Evolutionary conservation across 768 basidiomycete genomes (phyloP).

Genomic region (Dacryopinax primogenitus): DNA sequence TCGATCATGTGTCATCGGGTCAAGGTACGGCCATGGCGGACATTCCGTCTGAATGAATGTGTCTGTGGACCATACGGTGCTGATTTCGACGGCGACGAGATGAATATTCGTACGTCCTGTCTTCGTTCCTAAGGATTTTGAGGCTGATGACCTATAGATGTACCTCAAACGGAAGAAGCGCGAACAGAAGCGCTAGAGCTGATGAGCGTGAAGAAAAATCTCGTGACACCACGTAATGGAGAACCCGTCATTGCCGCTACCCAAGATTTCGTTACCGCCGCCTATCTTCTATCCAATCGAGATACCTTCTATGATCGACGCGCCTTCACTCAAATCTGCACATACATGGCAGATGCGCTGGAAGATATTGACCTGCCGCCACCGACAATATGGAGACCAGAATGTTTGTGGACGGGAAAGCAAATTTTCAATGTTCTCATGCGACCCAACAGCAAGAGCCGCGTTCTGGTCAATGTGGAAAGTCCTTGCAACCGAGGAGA

Average conservation of each 20-base stretch:
- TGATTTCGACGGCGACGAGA: slow-evolving; percentile 99
- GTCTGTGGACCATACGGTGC: slow-evolving; percentile 99
- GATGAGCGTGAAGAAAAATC: slow-evolving; percentile 93
- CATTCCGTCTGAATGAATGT: slow-evolving; percentile 96
- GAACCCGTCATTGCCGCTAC: slow-evolving; percentile 99
- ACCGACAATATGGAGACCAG: slow-evolving; percentile 86
- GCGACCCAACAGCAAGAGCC: slow-evolving; percentile 74
- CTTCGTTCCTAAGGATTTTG: background rate
- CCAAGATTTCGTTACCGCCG: slow-evolving; percentile 98
- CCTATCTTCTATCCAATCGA: slow-evolving; percentile 83
- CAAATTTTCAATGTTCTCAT: slow-evolving; percentile 97
- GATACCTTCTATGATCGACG: slow-evolving; percentile 88
- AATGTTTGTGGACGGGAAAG: slow-evolving; percentile 92
- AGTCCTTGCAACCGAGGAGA: slow-evolving; percentile 86
- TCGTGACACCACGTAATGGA: slow-evolving; percentile 95
- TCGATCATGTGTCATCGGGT: slow-evolving; percentile 99
- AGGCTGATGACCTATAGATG: slow-evolving; percentile 42
- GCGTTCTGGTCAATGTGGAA: slow-evolving; percentile 87
- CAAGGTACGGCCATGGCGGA: slow-evolving; percentile 92
- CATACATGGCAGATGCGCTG: slow-evolving; percentile 82
- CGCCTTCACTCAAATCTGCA: slow-evolving; percentile 93
- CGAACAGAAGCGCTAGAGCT: slow-evolving; percentile 92
- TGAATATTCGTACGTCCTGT: slow-evolving; percentile 78
- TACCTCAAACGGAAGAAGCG: slow-evolving; percentile 97
- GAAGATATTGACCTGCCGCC: slow-evolving; percentile 91